A percentile compares a stretch with the other conserved stretches of the same genome.
Evolutionary conservation across 345 rosid genomes (phyloP).

Genomic region (Hirschfeldia incana): DNA sequence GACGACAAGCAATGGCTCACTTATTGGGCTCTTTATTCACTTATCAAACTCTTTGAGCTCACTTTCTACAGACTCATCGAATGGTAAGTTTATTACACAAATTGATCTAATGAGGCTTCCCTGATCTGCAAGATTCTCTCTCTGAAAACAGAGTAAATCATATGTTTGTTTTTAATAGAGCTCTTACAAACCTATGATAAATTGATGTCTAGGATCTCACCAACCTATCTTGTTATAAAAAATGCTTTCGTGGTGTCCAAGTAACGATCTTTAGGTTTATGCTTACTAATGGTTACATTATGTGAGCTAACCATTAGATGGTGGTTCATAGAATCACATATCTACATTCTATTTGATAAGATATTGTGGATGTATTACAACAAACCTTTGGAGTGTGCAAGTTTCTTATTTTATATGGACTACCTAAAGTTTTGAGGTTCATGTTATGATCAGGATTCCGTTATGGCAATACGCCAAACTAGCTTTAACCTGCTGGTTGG

Average conservation of each 20-base stretch:
- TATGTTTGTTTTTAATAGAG: background rate
- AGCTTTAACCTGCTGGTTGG: constrained; percentile 74
- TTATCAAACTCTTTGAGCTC: constrained; percentile 75
- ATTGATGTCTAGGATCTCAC: background rate
- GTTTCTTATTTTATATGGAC: background rate
- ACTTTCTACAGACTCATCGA: constrained; percentile 62
- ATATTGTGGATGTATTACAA: background rate
- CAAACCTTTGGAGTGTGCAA: background rate
- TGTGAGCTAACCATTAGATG: background rate
- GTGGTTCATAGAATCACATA: background rate
- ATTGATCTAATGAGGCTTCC: background rate
- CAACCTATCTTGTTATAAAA: background rate
- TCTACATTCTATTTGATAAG: background rate
- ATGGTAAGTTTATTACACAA: constrained; percentile 38
- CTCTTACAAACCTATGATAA: background rate
- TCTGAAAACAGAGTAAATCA: background rate
- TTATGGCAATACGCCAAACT: constrained; percentile 80
- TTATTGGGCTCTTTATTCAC: constrained; percentile 84
- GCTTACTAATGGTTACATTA: background rate
- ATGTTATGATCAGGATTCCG: constrained; percentile 57
- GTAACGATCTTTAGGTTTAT: background rate
- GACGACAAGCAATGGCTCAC: constrained; percentile 87
- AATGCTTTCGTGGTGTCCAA: background rate
- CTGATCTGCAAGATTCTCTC: background rate
- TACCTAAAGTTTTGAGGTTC: constrained; percentile 2